Conservation (phyloP, 768 basidiomycete species). For the Dentipellis sp. region DNA sequence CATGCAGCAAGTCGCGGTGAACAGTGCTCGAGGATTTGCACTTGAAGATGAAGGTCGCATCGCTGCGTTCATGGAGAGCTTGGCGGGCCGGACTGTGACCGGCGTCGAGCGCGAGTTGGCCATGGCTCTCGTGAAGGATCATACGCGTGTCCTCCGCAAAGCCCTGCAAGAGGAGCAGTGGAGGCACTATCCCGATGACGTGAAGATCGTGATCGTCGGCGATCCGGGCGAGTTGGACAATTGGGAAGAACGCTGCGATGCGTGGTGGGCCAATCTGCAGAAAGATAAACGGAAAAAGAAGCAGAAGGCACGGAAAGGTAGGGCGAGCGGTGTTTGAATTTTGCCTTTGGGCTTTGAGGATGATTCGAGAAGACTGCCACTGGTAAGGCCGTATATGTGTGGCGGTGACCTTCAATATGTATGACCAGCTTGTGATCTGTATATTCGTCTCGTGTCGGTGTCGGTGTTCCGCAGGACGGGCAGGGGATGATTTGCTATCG, state of each 20-base stretch:
- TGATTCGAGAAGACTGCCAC: no score
- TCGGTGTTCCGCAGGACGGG: no score
- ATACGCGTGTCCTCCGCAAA: neutral
- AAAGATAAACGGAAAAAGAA: neutral
- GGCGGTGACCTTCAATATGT: no score
- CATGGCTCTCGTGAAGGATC: neutral
- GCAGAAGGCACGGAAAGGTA: neutral
- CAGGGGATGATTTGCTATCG: no score
- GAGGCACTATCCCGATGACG: neutral
- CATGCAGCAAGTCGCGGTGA: neutral
- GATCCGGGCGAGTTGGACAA: neutral
- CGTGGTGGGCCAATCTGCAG: neutral
- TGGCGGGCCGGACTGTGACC: neutral
- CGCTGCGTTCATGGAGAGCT: neutral
- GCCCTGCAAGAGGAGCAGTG: neutral
- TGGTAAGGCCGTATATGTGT: no score
- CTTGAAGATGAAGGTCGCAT: neutral
- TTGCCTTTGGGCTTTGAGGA: no score
- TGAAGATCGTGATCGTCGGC: neutral
- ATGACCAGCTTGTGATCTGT: no score
- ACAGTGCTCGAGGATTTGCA: neutral
- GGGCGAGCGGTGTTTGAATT: no score
- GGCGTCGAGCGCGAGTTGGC: neutral
- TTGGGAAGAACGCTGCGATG: neutral
- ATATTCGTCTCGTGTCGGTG: no score